Percentiles rank a stretch among this genome's conserved stretches.
phyloP scores from a whole-genome alignment of 78 protist species.

The Cavenderia fasciculata region DNA sequence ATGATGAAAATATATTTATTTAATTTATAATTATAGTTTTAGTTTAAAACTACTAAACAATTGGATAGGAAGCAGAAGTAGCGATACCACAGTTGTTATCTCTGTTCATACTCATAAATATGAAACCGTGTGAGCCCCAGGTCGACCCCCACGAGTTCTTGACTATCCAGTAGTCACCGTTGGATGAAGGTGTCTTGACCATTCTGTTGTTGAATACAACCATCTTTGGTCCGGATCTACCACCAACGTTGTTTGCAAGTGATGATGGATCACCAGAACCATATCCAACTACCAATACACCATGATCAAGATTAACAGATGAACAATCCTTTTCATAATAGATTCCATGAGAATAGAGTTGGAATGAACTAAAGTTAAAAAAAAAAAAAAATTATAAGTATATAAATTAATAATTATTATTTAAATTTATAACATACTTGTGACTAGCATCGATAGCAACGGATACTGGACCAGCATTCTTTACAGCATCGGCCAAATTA shows the following conservation, averaged over 20 bases:
- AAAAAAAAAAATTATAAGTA: no score
- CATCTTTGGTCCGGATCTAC: no score
- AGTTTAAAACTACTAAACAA: no score
- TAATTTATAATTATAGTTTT: no score
- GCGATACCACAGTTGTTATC: conserved; percentile 89
- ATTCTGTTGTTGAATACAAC: no score
- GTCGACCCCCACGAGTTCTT: conserved; percentile 94
- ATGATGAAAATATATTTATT: no score
- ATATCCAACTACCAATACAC: conserved; percentile 93
- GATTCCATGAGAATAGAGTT: conserved; percentile 89
- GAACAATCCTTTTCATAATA: conserved; percentile 78
- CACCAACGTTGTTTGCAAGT: no score
- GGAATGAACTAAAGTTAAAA: conserved; percentile 81
- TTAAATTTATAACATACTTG: no score
- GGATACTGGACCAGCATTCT: conserved; percentile 85
- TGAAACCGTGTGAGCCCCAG: conserved; percentile 86
- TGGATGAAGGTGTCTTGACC: no score
- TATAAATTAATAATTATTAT: no score
- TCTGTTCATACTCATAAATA: conserved; percentile 67
- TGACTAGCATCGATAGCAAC: no score
- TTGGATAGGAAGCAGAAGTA: conserved; percentile 65
- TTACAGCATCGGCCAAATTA: conserved; percentile 65
- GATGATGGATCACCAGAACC: conserved; percentile 77
- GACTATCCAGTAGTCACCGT: conserved; percentile 83
- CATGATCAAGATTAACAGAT: conserved; percentile 83